Evolutionary conservation across 1,139 yeast species (phyloP).

Genomic region (Taiozyma onychis): DNA sequence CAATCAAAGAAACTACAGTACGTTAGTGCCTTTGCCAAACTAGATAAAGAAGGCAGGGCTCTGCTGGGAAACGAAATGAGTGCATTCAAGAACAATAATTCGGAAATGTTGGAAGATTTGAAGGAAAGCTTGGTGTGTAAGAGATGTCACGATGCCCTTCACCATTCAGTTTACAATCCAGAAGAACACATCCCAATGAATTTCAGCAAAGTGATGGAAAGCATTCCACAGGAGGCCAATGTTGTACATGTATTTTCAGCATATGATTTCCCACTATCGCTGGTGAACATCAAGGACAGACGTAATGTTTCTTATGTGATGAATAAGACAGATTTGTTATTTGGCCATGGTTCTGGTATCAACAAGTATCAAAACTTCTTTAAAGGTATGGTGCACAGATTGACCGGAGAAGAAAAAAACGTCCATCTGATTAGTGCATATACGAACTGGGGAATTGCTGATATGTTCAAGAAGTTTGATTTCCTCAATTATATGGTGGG

Average conservation of each 20-base stretch:
- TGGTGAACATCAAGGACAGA: slow-evolving; percentile 34
- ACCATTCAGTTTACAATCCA: slow-evolving; percentile 34
- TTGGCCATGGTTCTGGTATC: slow-evolving; percentile 30
- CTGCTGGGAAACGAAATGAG: slow-evolving; percentile 8
- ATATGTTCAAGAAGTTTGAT: slow-evolving; percentile 22
- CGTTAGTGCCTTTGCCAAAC: slow-evolving; percentile 16
- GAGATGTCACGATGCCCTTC: slow-evolving; percentile 49
- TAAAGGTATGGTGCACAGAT: slow-evolving; percentile 30
- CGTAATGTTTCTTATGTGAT: slow-evolving; percentile 43
- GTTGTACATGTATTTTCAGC: slow-evolving; percentile 60
- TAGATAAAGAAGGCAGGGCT: slow-evolving; percentile 20
- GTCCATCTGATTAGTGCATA: slow-evolving; percentile 18
- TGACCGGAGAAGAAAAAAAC: slow-evolving; percentile 11
- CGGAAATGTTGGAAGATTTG: neutral
- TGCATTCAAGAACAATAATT: neutral
- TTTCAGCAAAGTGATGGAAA: slow-evolving; percentile 32
- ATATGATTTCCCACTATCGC: slow-evolving; percentile 63
- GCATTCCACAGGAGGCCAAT: slow-evolving; percentile 44
- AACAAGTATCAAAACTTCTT: slow-evolving; percentile 40
- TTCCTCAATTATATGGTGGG: slow-evolving; percentile 59
- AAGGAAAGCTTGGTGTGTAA: slow-evolving; percentile 32
- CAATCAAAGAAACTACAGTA: slow-evolving; percentile 18
- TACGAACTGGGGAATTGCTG: slow-evolving; percentile 18
- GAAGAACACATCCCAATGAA: slow-evolving; percentile 35
- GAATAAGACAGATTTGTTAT: slow-evolving; percentile 54